phyloP scores from a whole-genome alignment of 345 rosid genomes.

The Camelina neglecta region DNA sequence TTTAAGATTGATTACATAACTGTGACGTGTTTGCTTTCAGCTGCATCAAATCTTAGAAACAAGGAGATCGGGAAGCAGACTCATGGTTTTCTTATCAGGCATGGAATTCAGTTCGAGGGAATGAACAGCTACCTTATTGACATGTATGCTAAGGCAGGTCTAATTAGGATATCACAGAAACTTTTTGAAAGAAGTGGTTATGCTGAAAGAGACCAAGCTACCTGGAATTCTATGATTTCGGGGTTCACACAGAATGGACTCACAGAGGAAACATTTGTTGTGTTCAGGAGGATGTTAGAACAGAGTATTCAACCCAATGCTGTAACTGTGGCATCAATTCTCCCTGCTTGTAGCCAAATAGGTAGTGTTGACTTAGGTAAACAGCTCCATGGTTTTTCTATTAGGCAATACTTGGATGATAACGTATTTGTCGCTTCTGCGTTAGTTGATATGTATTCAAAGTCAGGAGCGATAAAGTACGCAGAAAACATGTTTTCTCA shows the following conservation, averaged over 20 bases:
- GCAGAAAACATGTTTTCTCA: constrained; percentile 65
- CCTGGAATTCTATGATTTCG: constrained; percentile 89
- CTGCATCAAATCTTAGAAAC: constrained; percentile 83
- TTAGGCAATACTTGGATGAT: constrained; percentile 64
- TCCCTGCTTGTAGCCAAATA: constrained; percentile 73
- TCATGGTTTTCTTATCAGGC: constrained; percentile 80
- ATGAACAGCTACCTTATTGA: constrained; percentile 83
- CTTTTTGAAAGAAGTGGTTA: constrained; percentile 52
- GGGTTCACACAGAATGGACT: constrained; percentile 79
- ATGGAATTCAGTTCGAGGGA: constrained; percentile 65
- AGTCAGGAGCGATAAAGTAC: constrained; percentile 64
- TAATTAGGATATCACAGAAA: constrained; percentile 53
- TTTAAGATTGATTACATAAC: constrained; percentile 72
- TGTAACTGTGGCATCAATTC: constrained; percentile 72
- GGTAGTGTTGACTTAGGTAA: constrained; percentile 72
- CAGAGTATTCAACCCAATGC: constrained; percentile 67
- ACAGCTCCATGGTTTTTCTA: constrained; percentile 78
- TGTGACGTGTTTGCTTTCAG: constrained; percentile 75
- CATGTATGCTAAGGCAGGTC: constrained; percentile 88
- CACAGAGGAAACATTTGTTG: constrained; percentile 59
- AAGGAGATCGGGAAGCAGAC: constrained; percentile 73
- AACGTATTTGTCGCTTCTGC: constrained; percentile 81
- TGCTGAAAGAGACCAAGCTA: constrained; percentile 68
- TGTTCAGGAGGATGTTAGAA: constrained; percentile 66
- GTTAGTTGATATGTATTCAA: constrained; percentile 85